These are phyloP conservation scores for Coprinopsis cinerea DNA, from an alignment of 768 basidiomycete genomes.

Conservation along the genomic window DNA sequence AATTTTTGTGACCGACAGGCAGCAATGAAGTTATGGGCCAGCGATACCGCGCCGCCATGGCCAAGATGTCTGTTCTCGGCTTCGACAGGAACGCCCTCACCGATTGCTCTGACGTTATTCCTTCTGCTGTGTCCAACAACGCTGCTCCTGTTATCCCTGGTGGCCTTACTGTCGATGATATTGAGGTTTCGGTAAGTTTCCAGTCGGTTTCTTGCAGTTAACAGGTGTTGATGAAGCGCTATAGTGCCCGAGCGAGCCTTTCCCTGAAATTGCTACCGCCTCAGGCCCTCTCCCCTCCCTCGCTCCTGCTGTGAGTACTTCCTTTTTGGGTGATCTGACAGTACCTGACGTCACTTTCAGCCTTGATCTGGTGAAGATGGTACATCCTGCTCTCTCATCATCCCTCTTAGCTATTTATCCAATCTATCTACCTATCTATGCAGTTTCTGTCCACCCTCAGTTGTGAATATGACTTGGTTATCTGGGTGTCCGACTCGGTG, in stretches of 20 bases:
- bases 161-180: slow-evolving; percentile 1
- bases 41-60: slow-evolving; percentile 37
- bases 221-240: background rate
- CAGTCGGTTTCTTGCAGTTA: background rate
- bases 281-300: slow-evolving; percentile 3
- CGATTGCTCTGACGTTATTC: slow-evolving; percentile 43
- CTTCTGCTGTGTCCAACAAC: slow-evolving; percentile 18
- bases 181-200: slow-evolving; percentile 5
- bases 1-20: slow-evolving; percentile 10
- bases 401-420: too few relatives aligned
- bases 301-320: background rate
- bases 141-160: slow-evolving; percentile 4
- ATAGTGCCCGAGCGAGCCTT: slow-evolving; percentile 1
- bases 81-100: slow-evolving; percentile 29
- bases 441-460: too few relatives aligned
- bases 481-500: too few relatives aligned
- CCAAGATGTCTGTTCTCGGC: slow-evolving; percentile 37
- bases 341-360: slow-evolving; percentile 17
- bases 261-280: background rate
- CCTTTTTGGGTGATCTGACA: background rate
- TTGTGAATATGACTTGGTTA: too few relatives aligned
- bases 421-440: too few relatives aligned
- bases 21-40: slow-evolving; percentile 28
- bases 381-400: slow-evolving; percentile 12
- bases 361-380: slow-evolving; percentile 17